phyloP scores from a whole-genome alignment of 495 filamentous ascomycete genomes.

The Daldinia bambusicola region DNA sequence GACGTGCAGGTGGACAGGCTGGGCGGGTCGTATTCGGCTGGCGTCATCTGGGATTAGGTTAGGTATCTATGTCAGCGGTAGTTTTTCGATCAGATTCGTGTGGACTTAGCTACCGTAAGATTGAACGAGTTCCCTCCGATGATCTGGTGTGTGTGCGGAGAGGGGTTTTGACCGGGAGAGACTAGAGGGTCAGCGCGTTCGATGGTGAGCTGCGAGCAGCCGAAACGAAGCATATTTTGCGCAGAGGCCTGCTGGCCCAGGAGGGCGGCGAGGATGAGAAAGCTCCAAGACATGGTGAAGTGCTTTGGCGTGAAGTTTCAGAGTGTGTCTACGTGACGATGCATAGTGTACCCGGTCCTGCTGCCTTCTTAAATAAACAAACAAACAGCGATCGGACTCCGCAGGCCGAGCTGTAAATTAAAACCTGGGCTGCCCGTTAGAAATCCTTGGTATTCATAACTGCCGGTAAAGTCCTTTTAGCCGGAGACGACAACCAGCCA shows the following conservation, averaged over 20 bases:
- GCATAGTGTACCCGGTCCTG: slow-evolving; percentile 4
- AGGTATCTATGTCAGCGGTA: slow-evolving; percentile 15
- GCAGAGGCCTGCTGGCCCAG: slow-evolving; percentile 46
- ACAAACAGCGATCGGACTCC: neutral
- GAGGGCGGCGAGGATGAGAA: slow-evolving; percentile 45
- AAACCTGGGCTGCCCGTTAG: slow-evolving; percentile 13
- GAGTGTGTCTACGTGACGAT: slow-evolving; percentile 8
- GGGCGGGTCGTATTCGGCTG: slow-evolving; percentile 47
- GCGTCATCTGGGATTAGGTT: slow-evolving; percentile 53
- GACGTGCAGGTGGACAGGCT: slow-evolving; percentile 52
- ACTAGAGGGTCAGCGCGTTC: slow-evolving; percentile 55
- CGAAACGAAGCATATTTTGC: slow-evolving; percentile 53
- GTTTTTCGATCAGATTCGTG: slow-evolving; percentile 12
- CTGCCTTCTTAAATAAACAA: slow-evolving; percentile 35
- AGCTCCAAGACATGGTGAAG: slow-evolving; percentile 41
- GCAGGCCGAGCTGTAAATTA: slow-evolving; percentile 11
- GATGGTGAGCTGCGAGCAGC: slow-evolving; percentile 54
- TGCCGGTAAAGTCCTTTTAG: slow-evolving; percentile 33
- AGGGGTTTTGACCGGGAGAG: slow-evolving; percentile 49
- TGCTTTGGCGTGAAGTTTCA: slow-evolving; percentile 27
- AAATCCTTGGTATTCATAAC: slow-evolving; percentile 23
- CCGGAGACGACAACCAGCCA: slow-evolving; percentile 27
- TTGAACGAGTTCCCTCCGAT: slow-evolving; percentile 55
- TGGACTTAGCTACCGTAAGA: slow-evolving; percentile 32
- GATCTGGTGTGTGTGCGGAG: slow-evolving; percentile 54